A percentile compares a stretch with the other conserved stretches of the same genome.
These are phyloP conservation scores for Aspergillus taichungensis DNA, from an alignment of 495 filamentous ascomycete genomes.

Conservation along the genomic window DNA sequence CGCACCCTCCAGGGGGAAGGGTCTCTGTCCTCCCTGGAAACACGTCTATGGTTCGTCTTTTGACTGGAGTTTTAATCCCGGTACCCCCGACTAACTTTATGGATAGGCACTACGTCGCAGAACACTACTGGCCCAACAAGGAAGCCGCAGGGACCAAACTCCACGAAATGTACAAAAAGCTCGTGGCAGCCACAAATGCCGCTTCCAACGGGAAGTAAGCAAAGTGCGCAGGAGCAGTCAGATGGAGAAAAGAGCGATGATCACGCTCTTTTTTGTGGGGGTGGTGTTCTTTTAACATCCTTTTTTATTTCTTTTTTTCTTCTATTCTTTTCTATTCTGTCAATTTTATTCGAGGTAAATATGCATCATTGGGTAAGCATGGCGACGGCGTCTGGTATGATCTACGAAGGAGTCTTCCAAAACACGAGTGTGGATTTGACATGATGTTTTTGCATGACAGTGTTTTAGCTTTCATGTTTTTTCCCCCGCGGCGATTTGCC, in stretches of 20 bases:
- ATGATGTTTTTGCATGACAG: constrained; percentile 20
- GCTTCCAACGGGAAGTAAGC: constrained; percentile 20
- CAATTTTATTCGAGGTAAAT: constrained; percentile 12
- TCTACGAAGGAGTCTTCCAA: constrained; percentile 10
- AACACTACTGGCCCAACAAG: constrained; percentile 43
- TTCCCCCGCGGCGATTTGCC: constrained; percentile 5
- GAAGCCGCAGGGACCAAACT: constrained; percentile 36
- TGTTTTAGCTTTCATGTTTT: constrained; percentile 4
- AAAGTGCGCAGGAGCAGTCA: not conserved
- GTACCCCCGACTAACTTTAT: constrained; percentile 4
- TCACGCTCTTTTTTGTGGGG: not conserved
- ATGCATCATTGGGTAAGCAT: constrained; percentile 27
- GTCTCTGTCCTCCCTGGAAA: constrained; percentile 32
- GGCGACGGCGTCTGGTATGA: constrained; percentile 24
- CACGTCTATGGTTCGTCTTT: constrained; percentile 38
- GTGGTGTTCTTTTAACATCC: constrained; percentile 4
- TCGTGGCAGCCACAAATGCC: constrained; percentile 26
- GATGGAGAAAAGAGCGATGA: constrained; percentile 9
- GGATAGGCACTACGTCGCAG: constrained; percentile 38
- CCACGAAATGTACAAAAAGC: constrained; percentile 42
- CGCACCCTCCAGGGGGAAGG: constrained; percentile 24
- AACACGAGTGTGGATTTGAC: constrained; percentile 12
- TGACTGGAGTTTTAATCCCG: not conserved
- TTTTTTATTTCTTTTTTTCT: constrained; percentile 10
- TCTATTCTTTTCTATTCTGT: constrained; percentile 8